phyloP scores from a whole-genome alignment of 1,284 basidiomycete genomes.

The Entoloma clypeatum region DNA sequence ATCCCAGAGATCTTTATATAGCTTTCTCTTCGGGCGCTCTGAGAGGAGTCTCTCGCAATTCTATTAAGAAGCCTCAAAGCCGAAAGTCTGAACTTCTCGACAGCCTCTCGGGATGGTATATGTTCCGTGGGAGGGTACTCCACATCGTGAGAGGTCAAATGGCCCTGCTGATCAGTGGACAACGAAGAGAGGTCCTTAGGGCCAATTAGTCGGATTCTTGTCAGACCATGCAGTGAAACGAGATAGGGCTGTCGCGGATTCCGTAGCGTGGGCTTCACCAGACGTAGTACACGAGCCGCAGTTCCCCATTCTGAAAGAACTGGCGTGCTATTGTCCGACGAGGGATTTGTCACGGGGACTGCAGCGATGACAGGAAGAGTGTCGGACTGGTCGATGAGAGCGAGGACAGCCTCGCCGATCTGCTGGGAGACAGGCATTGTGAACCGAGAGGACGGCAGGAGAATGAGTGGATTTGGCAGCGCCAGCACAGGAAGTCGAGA shows the following conservation, averaged over 20 bases:
- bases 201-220: constrained; percentile 45
- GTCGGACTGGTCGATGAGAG: constrained; percentile 59
- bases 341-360: constrained; percentile 44
- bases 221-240: constrained; percentile 62
- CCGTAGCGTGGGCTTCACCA: constrained; percentile 50
- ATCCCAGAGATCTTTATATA: constrained; percentile 63
- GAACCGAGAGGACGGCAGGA: constrained; percentile 63
- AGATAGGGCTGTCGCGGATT: constrained; percentile 51
- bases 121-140: constrained; percentile 47
- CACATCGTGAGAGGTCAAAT: constrained; percentile 40
- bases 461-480: constrained; percentile 59
- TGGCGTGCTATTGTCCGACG: constrained; percentile 18
- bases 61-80: constrained; percentile 64
- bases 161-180: constrained; percentile 28
- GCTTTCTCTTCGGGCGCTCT: constrained; percentile 53
- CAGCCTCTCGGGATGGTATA: constrained; percentile 47
- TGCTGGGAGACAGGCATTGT: constrained; percentile 55
- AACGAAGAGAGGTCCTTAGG: constrained; percentile 29
- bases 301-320: constrained; percentile 40
- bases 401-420: constrained; percentile 56
- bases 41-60: constrained; percentile 56
- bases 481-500: constrained; percentile 55
- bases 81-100: constrained; percentile 63
- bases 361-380: constrained; percentile 61
- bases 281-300: constrained; percentile 57